These are phyloP conservation scores for Trypanosoma lewisi DNA, from an alignment of 208 protist species.

Conservation along the genomic window DNA sequence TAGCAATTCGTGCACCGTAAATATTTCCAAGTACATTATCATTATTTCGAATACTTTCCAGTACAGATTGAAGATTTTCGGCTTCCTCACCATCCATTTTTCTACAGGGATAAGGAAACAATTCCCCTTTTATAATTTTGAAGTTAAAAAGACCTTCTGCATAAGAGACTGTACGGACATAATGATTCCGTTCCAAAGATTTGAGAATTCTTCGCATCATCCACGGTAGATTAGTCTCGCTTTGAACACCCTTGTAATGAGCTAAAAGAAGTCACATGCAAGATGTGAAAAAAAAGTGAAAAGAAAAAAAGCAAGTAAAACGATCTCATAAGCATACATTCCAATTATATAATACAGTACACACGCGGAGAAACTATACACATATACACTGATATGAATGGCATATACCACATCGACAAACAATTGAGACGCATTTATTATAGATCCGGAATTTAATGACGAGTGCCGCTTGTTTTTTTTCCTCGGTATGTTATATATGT, in stretches of 20 bases:
- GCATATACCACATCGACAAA: too few species aligned
- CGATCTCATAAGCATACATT: too few species aligned
- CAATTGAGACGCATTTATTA: too few species aligned
- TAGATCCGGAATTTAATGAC: background rate
- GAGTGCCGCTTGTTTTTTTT: constrained; percentile 16
- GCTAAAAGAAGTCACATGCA: background rate
- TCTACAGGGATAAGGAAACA: constrained; percentile 78
- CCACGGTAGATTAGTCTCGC: background rate
- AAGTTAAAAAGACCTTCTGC: constrained; percentile 83
- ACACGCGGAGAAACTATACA: background rate
- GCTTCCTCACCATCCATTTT: constrained; percentile 73
- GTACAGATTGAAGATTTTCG: constrained; percentile 72
- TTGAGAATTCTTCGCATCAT: constrained; percentile 19
- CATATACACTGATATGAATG: too few species aligned
- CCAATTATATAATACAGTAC: background rate
- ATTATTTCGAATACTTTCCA: constrained; percentile 66
- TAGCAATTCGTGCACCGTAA: constrained; percentile 65
- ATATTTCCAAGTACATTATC: constrained; percentile 58
- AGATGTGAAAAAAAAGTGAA: constrained; percentile 16
- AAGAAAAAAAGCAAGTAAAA: constrained; percentile 17
- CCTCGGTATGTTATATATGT: constrained; percentile 10
- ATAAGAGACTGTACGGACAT: constrained; percentile 56
- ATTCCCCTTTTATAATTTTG: constrained; percentile 61
- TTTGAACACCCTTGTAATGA: background rate
- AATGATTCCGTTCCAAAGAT: constrained; percentile 19